These are phyloP conservation scores for Phytophthora cactorum DNA, from an alignment of 352 stramenopile species.

Conservation along the genomic window DNA sequence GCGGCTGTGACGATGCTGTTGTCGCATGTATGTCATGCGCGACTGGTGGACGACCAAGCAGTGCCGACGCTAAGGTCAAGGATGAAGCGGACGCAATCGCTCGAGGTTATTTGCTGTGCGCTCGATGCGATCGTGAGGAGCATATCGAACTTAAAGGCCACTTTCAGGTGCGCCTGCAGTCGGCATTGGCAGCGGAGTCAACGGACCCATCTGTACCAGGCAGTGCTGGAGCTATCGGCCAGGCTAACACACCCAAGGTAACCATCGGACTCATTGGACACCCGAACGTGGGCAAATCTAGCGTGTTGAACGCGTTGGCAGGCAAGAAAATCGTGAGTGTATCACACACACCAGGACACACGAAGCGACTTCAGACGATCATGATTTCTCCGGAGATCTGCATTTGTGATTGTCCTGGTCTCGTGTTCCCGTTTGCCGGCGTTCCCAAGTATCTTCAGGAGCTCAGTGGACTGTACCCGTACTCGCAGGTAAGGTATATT, in stretches of 20 bases:
- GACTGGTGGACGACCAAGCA: slow-evolving; percentile 28
- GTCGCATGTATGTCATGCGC: slow-evolving; percentile 73
- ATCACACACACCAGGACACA: slow-evolving; percentile 87
- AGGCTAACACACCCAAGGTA: slow-evolving; percentile 61
- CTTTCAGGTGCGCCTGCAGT: slow-evolving; percentile 55
- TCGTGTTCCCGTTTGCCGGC: slow-evolving; percentile 85
- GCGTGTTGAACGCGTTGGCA: slow-evolving; percentile 83
- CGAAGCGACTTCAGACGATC: slow-evolving; percentile 87
- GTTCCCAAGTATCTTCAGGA: slow-evolving; percentile 87
- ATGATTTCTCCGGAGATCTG: slow-evolving; percentile 85
- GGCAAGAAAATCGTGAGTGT: slow-evolving; percentile 90
- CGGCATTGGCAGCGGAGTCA: slow-evolving; percentile 30
- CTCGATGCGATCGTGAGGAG: slow-evolving; percentile 74
- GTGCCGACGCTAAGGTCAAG: slow-evolving; percentile 44
- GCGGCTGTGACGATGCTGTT: slow-evolving; percentile 65
- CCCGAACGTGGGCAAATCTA: slow-evolving; percentile 91
- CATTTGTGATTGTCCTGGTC: slow-evolving; percentile 86
- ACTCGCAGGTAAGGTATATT: slow-evolving; percentile 65
- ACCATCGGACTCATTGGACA: slow-evolving; percentile 91
- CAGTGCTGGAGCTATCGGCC: slow-evolving; percentile 31
- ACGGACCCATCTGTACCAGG: slow-evolving; percentile 32
- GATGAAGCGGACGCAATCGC: slow-evolving; percentile 58
- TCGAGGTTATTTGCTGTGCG: slow-evolving; percentile 72
- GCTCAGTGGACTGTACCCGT: slow-evolving; percentile 83
- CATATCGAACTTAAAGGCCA: slow-evolving; percentile 70